These are phyloP conservation scores for Heliamphora exappendiculata DNA, from an alignment of 148 eudicot species.

Conservation along the genomic window DNA sequence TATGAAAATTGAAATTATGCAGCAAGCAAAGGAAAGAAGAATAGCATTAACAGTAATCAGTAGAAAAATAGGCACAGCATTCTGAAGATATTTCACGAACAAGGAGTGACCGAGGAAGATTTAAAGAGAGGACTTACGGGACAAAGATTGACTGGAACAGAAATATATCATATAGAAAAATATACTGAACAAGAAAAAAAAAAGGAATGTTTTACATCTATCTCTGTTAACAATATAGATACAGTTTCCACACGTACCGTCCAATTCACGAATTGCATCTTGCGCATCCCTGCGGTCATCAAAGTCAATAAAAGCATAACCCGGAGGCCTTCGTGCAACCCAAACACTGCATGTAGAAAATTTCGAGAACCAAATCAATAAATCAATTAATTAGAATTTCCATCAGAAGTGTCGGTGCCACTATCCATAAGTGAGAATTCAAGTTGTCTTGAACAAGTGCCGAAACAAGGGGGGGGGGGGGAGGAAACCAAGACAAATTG, in stretches of 20 bases:
- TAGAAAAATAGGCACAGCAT: not conserved
- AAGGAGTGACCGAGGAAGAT: not conserved
- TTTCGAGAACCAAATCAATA: not conserved
- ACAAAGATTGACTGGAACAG: not conserved
- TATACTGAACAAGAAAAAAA: not conserved
- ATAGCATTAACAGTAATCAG: too few relatives aligned
- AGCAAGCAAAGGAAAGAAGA: not conserved
- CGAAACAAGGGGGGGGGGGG: too few relatives aligned
- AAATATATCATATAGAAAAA: not conserved
- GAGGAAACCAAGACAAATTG: not conserved
- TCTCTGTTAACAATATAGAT: not conserved
- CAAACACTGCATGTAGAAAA: constrained; percentile 61
- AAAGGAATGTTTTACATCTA: not conserved
- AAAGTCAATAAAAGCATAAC: constrained; percentile 91
- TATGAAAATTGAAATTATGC: not conserved
- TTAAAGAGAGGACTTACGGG: not conserved
- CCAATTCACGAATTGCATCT: constrained; percentile 80
- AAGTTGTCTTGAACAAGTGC: not conserved
- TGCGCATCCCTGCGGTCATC: constrained; percentile 85
- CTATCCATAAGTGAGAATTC: not conserved
- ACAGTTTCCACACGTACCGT: constrained; percentile 38
- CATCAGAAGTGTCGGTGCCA: not conserved
- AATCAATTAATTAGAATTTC: not conserved
- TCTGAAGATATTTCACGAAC: not conserved
- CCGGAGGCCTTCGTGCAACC: constrained; percentile 96